Conservation (phyloP, 441 rosid genomes). For the Adansonia rubrostipa region DNA sequence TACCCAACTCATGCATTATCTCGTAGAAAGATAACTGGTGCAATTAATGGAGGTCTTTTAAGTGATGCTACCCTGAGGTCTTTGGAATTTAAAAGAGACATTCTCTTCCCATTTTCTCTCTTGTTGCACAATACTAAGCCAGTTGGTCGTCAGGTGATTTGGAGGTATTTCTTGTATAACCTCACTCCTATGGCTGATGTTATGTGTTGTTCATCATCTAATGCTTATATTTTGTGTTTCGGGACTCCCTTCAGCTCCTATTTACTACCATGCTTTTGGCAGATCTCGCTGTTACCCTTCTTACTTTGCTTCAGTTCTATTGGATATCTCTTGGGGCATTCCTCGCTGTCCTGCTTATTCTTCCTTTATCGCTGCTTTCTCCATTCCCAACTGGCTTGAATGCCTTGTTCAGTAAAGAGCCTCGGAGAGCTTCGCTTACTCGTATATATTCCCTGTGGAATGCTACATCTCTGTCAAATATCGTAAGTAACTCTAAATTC, state of each 20-base stretch:
- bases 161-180: conserved; percentile 24
- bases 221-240: conserved; percentile 40
- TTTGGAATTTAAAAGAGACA: conserved; percentile 71
- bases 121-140: conserved; percentile 85
- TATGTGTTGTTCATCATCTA: conserved; percentile 21
- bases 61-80: conserved; percentile 70
- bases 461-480: conserved; percentile 77
- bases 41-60: conserved; percentile 86
- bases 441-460: conserved; percentile 92
- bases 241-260: conserved; percentile 77
- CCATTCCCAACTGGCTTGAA: conserved; percentile 95
- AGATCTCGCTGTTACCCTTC: conserved; percentile 82
- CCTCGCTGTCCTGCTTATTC: conserved; percentile 81
- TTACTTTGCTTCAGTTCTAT: conserved; percentile 80
- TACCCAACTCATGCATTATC: conserved; percentile 63
- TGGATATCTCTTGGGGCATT: conserved; percentile 89
- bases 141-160: conserved; percentile 79
- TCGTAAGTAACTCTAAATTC: conserved; percentile 56
- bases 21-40: conserved; percentile 84
- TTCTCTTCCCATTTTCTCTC: conserved; percentile 76
- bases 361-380: conserved; percentile 84
- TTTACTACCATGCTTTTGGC: conserved; percentile 83
- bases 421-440: conserved; percentile 86
- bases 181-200: conserved; percentile 4
- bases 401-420: conserved; percentile 89